Conservation (phyloP, 2,329 filamentous ascomycete species). For the Fusarium odoratissimum region DNA sequence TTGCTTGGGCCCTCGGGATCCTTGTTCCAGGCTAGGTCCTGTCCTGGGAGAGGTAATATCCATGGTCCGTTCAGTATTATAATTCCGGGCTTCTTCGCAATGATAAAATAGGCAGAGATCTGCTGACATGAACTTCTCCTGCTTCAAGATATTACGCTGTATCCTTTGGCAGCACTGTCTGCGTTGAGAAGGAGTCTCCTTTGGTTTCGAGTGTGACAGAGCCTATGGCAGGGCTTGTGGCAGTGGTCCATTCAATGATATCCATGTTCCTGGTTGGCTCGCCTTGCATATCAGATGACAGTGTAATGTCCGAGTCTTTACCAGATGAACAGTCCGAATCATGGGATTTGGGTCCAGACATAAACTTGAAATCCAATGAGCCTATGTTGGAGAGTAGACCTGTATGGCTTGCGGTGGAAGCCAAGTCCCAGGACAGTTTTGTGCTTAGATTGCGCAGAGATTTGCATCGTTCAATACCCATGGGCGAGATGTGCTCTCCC, state of each 20-base stretch:
- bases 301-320: slow-evolving; percentile 17
- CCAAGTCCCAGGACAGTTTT: slow-evolving; percentile 4
- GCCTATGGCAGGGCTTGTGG: neutral
- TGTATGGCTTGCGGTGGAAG: slow-evolving; percentile 4
- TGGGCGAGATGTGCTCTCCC: neutral
- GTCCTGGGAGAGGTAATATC: neutral
- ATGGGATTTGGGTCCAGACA: slow-evolving; percentile 24
- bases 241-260: slow-evolving; percentile 21
- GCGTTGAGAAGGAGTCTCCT: slow-evolving; percentile 1
- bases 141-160: slow-evolving; percentile 3
- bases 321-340: slow-evolving; percentile 6
- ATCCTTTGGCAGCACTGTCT: neutral
- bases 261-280: slow-evolving; percentile 11
- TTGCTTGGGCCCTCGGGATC: neutral
- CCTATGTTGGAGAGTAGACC: slow-evolving; percentile 7
- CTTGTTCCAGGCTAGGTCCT: slow-evolving; percentile 1
- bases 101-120: neutral
- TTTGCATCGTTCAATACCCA: neutral
- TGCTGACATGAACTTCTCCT: neutral
- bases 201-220: neutral
- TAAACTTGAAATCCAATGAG: slow-evolving; percentile 20
- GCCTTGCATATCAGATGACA: slow-evolving; percentile 11
- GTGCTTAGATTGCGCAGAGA: neutral
- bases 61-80: slow-evolving; percentile 6
- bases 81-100: neutral